These are phyloP conservation scores for Fusarium mexicanum DNA, from an alignment of 2,329 filamentous ascomycete genomes.

Conservation along the genomic window DNA sequence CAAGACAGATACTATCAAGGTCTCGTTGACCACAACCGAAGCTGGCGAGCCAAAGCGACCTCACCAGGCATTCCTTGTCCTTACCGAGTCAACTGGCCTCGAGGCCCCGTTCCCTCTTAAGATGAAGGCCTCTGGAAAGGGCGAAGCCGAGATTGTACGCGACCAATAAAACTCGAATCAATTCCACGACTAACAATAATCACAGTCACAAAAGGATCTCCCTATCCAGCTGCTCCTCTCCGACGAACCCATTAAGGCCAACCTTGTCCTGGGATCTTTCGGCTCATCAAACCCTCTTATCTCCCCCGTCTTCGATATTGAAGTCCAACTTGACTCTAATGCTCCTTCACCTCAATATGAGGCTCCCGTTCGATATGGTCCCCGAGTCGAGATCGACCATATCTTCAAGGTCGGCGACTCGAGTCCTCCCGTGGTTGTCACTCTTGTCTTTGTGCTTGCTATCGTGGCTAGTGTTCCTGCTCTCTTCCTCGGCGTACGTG, in stretches of 20 bases:
- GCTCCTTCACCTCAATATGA: conserved; percentile 68
- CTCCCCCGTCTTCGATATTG: conserved; percentile 76
- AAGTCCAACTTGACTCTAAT: conserved; percentile 71
- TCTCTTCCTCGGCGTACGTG: conserved; percentile 74
- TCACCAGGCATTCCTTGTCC: conserved; percentile 91
- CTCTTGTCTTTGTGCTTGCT: conserved; percentile 77
- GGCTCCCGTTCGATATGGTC: conserved; percentile 82
- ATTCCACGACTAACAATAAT: conserved; percentile 40
- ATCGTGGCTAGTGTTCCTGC: conserved; percentile 79
- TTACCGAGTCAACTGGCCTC: conserved; percentile 81
- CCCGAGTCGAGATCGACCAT: conserved; percentile 87
- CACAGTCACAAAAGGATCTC: conserved; percentile 88
- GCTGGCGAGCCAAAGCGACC: conserved; percentile 81
- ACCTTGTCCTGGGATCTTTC: conserved; percentile 86
- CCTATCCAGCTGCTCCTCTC: conserved; percentile 81
- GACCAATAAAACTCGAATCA: not conserved
- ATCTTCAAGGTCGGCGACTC: conserved; percentile 83
- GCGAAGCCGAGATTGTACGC: conserved; percentile 82
- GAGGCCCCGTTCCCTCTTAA: conserved; percentile 88
- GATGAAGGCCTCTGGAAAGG: conserved; percentile 89
- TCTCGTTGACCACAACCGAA: conserved; percentile 83
- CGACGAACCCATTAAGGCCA: conserved; percentile 76
- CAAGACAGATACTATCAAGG: conserved; percentile 78
- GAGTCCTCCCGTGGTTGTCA: conserved; percentile 83
- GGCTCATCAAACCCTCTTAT: conserved; percentile 76